These are phyloP conservation scores for Cyberlindnera mrakii DNA, from an alignment of 805 yeast genomes.

Conservation along the genomic window DNA sequence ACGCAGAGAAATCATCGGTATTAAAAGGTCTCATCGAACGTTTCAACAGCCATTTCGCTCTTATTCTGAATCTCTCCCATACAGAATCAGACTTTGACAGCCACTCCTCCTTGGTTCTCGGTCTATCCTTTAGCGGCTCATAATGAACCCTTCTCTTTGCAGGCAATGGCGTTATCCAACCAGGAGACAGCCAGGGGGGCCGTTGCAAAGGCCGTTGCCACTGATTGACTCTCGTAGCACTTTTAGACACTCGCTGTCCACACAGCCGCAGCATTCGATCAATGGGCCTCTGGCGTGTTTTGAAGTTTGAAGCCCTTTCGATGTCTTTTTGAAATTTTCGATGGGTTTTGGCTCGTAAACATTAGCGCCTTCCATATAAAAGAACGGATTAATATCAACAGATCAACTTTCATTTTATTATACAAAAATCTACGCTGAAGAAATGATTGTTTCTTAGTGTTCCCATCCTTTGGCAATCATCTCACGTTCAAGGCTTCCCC, in stretches of 20 bases:
- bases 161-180: too few relatives aligned
- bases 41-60: constrained; percentile 70
- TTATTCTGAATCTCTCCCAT: constrained; percentile 36
- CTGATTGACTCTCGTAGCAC: neutral
- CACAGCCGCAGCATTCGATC: neutral
- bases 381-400: too few relatives aligned
- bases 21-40: constrained; percentile 78
- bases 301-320: too few relatives aligned
- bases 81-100: constrained; percentile 38
- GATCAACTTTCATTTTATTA: too few relatives aligned
- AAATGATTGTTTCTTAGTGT: neutral
- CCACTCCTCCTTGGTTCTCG: constrained; percentile 31
- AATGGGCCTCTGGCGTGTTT: too few relatives aligned
- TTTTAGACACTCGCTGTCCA: neutral
- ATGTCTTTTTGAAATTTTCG: too few relatives aligned
- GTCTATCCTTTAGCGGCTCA: constrained; percentile 1
- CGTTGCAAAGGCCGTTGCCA: neutral
- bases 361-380: too few relatives aligned
- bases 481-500: constrained; percentile 77
- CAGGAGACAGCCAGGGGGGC: neutral
- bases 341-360: too few relatives aligned
- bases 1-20: constrained; percentile 86
- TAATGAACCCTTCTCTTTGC: neutral
- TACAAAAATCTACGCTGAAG: neutral
- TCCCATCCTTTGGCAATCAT: constrained; percentile 55